Evolutionary conservation across 768 basidiomycete genomes (phyloP), one percentile per base, ranked within the genome.

Genomic region (Coprinopsis cinerea): DNA sequence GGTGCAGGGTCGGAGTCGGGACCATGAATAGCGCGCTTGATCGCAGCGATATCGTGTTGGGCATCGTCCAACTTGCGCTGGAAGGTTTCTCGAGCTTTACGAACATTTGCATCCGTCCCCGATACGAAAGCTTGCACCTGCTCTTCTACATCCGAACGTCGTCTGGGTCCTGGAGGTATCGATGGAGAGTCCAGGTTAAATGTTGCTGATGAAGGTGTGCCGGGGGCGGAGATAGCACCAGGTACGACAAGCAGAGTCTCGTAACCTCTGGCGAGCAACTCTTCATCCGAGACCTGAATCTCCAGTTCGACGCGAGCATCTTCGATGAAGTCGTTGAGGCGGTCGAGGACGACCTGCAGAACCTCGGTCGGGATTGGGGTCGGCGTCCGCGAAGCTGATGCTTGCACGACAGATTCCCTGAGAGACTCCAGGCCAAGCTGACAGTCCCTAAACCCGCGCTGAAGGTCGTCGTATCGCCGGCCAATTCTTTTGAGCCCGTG

Each of bases 301-400:
- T 92, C 89, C 18, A 92, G 67, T 60, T 92, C 89, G 9, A 92
- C 89, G 1, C 86, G 79, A 1, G 80, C 80, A 55, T 91, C 89
- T 60, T 91, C 89, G 3, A 78, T 78, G 59, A 77, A 87, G 60
- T 92, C 86, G 47, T 80, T 73, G 36, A 92, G 70, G 6, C 88
- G 73, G 22, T 78, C 71, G 15, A 86, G 65, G 4, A 80, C 82
- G 0, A 69, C 70, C 17, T 65, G 66, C 2, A 91, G 57, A 14
- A 79, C 62, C 3, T 70, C 64, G 2, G 56, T 24, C 5, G 65
- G 56, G 26, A 68, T 59, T 2, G 43, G 48, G 11, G 43, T 45
- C 15, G 48, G 51, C 41, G 43, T 34, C 22, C 34, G 11, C 48
- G 18, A 23, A 5, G 66, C 43, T 1, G 50, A 53, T 17, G 57